A percentile compares a stretch with the other conserved stretches of the same genome.
Conservation (phyloP, 129 eudicot genomes). For the Arctium lappa region DNA sequence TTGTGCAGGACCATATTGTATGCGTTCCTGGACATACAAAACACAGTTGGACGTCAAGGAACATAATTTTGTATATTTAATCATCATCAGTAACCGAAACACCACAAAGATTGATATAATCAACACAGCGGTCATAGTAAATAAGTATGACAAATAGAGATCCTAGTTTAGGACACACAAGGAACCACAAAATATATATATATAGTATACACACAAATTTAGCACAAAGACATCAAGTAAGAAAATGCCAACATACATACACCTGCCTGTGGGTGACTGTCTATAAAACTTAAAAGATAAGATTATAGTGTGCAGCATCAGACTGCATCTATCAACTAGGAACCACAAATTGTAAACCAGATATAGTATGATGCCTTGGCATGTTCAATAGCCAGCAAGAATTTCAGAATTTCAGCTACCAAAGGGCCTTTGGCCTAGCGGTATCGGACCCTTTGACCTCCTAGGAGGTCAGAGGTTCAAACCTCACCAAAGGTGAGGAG, state of each 20-base stretch:
- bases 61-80: background rate
- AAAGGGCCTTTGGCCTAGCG: too few relatives aligned
- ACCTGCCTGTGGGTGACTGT: background rate
- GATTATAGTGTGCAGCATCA: background rate
- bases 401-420: background rate
- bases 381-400: background rate
- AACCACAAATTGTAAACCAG: background rate
- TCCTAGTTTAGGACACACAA: background rate
- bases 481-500: too few relatives aligned
- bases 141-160: background rate
- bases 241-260: background rate
- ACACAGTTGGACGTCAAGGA: conserved; percentile 2
- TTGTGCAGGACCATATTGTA: conserved; percentile 74
- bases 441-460: too few relatives aligned
- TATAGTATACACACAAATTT: background rate
- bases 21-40: conserved; percentile 45
- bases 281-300: background rate
- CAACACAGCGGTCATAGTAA: background rate
- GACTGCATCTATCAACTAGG: too few relatives aligned
- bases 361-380: background rate
- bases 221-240: background rate
- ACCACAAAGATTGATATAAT: background rate
- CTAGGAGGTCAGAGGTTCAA: too few relatives aligned
- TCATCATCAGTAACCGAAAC: background rate
- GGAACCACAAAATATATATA: background rate